Evolutionary conservation across 2,329 filamentous ascomycete genomes (phyloP).

Genomic region (Coccinonectria pachysandricola): DNA sequence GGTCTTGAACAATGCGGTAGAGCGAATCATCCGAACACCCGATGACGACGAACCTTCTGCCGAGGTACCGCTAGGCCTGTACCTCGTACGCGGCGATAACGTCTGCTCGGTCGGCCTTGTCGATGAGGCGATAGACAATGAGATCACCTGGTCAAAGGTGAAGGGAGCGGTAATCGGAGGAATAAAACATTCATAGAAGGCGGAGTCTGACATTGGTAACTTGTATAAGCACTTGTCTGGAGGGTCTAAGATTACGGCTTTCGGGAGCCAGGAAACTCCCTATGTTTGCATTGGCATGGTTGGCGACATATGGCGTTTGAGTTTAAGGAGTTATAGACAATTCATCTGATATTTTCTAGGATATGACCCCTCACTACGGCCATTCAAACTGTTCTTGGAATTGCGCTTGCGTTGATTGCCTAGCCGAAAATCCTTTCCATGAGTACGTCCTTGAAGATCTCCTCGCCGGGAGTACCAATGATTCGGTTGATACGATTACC

Average conservation of each 20-base stretch:
- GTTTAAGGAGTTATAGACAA: constrained; percentile 19
- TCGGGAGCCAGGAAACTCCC: neutral
- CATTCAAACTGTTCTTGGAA: no score
- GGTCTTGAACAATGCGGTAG: constrained; percentile 73
- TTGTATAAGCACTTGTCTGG: no score
- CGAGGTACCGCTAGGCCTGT: constrained; percentile 75
- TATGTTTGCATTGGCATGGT: constrained; percentile 7
- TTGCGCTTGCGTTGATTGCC: no score
- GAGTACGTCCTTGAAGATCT: constrained; percentile 54
- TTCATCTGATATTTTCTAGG: constrained; percentile 13
- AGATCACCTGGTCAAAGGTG: constrained; percentile 89
- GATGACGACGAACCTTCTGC: constrained; percentile 76
- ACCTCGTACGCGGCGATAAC: constrained; percentile 88
- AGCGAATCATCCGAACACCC: constrained; percentile 78
- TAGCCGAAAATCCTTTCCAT: constrained; percentile 57
- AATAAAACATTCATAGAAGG: constrained; percentile 60
- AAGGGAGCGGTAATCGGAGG: constrained; percentile 73
- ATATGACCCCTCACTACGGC: constrained; percentile 7
- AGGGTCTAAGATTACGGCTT: no score
- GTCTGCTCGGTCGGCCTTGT: constrained; percentile 84
- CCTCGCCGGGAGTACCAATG: constrained; percentile 56
- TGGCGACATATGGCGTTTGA: constrained; percentile 16
- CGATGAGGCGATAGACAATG: constrained; percentile 78
- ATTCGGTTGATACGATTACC: constrained; percentile 77
- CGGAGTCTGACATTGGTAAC: no score